Percentiles rank a stretch among this genome's conserved stretches.
Evolutionary conservation across 2,329 filamentous ascomycete genomes (phyloP).

Genomic region (Beauveria medogensis): DNA sequence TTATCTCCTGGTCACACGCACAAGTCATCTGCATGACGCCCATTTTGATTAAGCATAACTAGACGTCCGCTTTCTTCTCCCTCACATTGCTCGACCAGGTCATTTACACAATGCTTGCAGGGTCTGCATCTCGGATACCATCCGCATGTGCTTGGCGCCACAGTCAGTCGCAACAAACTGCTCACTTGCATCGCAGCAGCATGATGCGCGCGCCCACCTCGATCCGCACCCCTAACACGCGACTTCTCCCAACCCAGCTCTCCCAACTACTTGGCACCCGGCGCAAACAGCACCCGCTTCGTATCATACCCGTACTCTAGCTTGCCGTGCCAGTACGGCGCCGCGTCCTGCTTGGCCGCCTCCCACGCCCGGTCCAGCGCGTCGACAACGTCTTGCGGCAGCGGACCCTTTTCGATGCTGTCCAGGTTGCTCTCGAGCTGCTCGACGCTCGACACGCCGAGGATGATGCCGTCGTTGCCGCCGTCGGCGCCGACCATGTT

Average conservation of each 20-base stretch:
- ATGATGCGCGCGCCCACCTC: neutral
- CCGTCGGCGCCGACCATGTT: slow-evolving; percentile 44
- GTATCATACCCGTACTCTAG: slow-evolving; percentile 62
- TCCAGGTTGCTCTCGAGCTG: slow-evolving; percentile 52
- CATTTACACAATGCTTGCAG: neutral
- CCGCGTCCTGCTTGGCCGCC: slow-evolving; percentile 51
- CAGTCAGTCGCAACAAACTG: neutral
- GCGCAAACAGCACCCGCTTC: slow-evolving; percentile 48
- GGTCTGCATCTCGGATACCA: too few species aligned
- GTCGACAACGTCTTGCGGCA: slow-evolving; percentile 68
- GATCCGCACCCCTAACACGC: neutral
- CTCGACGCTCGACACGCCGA: slow-evolving; percentile 49
- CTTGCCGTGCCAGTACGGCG: slow-evolving; percentile 50
- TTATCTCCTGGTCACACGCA: neutral
- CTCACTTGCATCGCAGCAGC: too few species aligned
- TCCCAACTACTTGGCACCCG: slow-evolving; percentile 30
- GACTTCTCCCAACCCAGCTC: neutral
- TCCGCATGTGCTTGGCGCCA: neutral
- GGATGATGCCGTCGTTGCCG: slow-evolving; percentile 52
- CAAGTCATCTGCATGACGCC: slow-evolving; percentile 3
- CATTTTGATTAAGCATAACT: neutral
- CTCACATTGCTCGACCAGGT: neutral
- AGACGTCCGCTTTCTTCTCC: neutral
- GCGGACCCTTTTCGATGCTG: slow-evolving; percentile 57
- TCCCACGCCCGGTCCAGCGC: slow-evolving; percentile 72